A percentile compares a stretch with the other conserved stretches of the same genome.
Conservation (phyloP, 768 basidiomycete genomes). For the Psilocybe azurescens region DNA sequence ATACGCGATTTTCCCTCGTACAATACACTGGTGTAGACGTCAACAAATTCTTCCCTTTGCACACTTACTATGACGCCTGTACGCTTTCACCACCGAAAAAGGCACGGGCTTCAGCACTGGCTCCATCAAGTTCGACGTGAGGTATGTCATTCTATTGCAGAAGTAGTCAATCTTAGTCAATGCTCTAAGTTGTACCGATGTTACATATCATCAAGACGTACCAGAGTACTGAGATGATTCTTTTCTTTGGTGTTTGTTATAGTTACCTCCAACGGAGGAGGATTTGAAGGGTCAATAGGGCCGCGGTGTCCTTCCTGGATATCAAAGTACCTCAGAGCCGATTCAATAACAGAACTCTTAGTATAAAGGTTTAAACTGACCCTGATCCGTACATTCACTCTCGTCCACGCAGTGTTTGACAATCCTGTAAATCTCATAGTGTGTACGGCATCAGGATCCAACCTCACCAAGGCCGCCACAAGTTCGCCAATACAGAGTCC, state of each 20-base stretch:
- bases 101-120: conserved; percentile 35
- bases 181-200: neutral
- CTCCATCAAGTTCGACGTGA: conserved; percentile 27
- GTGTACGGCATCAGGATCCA: conserved; percentile 51
- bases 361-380: conserved; percentile 28
- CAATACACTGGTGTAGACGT: too few relatives aligned
- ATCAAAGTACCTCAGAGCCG: neutral
- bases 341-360: neutral
- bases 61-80: neutral
- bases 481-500: conserved; percentile 73
- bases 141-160: conserved; percentile 21
- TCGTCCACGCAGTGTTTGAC: conserved; percentile 78
- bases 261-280: conserved; percentile 36
- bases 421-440: conserved; percentile 51
- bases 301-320: conserved; percentile 30
- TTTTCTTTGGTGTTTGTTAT: conserved; percentile 42
- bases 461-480: conserved; percentile 54
- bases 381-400: conserved; percentile 52
- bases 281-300: conserved; percentile 28
- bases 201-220: conserved; percentile 14
- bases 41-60: too few relatives aligned
- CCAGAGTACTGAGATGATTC: conserved; percentile 39
- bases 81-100: conserved; percentile 38
- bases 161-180: too few relatives aligned
- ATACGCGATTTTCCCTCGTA: too few relatives aligned